Percentiles rank a stretch among this genome's conserved stretches.
Evolutionary conservation across 2,329 filamentous ascomycete species (phyloP).

Genomic region (Exophiala mesophila): DNA sequence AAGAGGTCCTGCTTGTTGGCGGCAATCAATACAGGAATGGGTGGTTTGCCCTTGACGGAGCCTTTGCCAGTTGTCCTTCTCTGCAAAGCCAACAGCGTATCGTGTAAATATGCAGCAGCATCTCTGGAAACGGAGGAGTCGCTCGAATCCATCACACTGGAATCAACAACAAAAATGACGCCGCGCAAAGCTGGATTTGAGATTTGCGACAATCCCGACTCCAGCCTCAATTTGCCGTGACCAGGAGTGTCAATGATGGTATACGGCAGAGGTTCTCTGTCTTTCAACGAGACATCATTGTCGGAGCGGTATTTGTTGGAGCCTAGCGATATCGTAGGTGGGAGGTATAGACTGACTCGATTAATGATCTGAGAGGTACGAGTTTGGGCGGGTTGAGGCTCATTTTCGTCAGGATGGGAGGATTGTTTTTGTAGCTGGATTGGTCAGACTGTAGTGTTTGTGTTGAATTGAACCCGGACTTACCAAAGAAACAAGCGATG

Average conservation of each 20-base stretch:
- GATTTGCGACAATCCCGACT: conserved; percentile 53
- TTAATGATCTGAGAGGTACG: conserved; percentile 61
- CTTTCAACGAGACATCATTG: conserved; percentile 63
- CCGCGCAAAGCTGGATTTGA: conserved; percentile 53
- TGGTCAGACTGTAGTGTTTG: conserved; percentile 35
- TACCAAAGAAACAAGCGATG: conserved; percentile 75
- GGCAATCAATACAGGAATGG: conserved; percentile 73
- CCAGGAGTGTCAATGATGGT: conserved; percentile 71
- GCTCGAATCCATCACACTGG: conserved; percentile 54
- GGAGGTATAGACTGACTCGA: conserved; percentile 53
- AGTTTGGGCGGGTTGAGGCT: conserved; percentile 55
- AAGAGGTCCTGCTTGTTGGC: conserved; percentile 97
- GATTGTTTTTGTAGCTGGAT: conserved; percentile 39
- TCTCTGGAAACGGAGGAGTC: conserved; percentile 54
- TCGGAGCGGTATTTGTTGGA: conserved; percentile 61
- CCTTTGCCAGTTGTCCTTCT: conserved; percentile 48
- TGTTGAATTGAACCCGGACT: conserved; percentile 33
- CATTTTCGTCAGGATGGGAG: conserved; percentile 48
- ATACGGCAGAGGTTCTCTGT: conserved; percentile 36
- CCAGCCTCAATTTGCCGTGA: conserved; percentile 83
- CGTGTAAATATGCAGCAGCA: conserved; percentile 80
- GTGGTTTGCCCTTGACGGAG: conserved; percentile 43
- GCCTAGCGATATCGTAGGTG: conserved; percentile 46
- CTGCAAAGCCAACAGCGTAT: conserved; percentile 78
- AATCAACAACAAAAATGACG: conserved; percentile 85